Conservation (phyloP, 73 alveolate species). For the Durusdinium trenchii region DNA sequence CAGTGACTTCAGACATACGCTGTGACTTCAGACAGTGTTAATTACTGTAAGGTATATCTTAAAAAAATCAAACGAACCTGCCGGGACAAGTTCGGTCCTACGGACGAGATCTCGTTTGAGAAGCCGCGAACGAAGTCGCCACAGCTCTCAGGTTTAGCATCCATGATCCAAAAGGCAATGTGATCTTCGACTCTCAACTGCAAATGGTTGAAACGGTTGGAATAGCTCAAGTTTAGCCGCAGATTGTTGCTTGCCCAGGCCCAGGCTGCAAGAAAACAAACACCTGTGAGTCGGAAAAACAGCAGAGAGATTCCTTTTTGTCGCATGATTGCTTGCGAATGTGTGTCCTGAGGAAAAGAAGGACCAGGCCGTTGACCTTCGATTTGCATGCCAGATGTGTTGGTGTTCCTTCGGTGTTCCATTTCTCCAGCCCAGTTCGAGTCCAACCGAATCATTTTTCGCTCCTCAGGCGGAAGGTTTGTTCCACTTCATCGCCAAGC, state of each 20-base stretch:
- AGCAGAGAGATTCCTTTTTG: too few species aligned
- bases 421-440: background rate
- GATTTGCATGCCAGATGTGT: background rate
- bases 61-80: too few species aligned
- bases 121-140: background rate
- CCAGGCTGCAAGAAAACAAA: too few species aligned
- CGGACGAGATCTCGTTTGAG: too few species aligned
- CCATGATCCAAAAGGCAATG: slow-evolving; percentile 67
- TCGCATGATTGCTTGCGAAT: too few species aligned
- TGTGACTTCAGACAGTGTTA: too few species aligned
- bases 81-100: too few species aligned
- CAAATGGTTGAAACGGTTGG: background rate
- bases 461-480: slow-evolving; percentile 35
- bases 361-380: slow-evolving; percentile 22
- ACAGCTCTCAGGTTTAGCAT: slow-evolving; percentile 24
- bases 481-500: slow-evolving; percentile 63
- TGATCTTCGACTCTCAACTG: slow-evolving; percentile 40
- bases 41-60: too few species aligned
- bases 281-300: too few species aligned
- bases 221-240: background rate
- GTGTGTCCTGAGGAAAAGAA: slow-evolving; percentile 55
- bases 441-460: background rate
- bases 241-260: too few species aligned
- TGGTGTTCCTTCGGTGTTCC: too few species aligned
- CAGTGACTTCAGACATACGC: too few species aligned